Base-by-base conservation (phyloP, 1,284 basidiomycete species). In the Athelia sp. region DNA sequence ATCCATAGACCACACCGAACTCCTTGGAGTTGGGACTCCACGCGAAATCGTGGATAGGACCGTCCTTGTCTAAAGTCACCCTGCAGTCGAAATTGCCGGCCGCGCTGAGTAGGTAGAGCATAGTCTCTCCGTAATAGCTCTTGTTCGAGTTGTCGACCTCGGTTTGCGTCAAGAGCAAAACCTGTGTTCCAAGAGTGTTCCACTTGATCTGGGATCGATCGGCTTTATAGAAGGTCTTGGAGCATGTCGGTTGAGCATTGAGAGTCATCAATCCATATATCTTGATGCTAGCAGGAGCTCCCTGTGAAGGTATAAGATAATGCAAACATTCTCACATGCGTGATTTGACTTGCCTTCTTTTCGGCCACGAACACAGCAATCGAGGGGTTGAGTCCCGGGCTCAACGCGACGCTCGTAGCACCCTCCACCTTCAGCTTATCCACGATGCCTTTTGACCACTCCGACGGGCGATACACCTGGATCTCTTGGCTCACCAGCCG, bases 1-100 rank as follows among this genome's bases (percentile, higher is more conserved):
- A 98, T 58, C 96, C 95, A 64, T 98, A 98, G 44, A 94, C 87
- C 32, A 98, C 95, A 52, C 86, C 84, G 62, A 98, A 99, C 68
- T 99, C 96, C 65, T 95, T 92, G 49, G 90, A 93, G 61, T 93
- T 97, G n/a, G 96, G 94, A 59, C 86, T 95, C 96, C 96, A 99
- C 17, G 83, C 75, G 60, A 97, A 97, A 65, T 98, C 96, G 62
- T 98, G 94, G 56, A 99, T 93, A 1, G 94, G 94, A 1, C 97
- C 97, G 56, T 98, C 95, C 73, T 97, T 98, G 73, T 98, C 95
- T 35, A 98, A 76, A 3, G 85, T 81, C 31, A 99, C 89, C 22
- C 93, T 79, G 65, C 92, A 94, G 66, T 98, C 95, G 58, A 95
- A 98, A 58, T 91, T 90, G 32, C 96, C 95, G n/a, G 91, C 86